phyloP scores from a whole-genome alignment of 2,329 filamentous ascomycete species.

The Ambrosiella beaveri region DNA sequence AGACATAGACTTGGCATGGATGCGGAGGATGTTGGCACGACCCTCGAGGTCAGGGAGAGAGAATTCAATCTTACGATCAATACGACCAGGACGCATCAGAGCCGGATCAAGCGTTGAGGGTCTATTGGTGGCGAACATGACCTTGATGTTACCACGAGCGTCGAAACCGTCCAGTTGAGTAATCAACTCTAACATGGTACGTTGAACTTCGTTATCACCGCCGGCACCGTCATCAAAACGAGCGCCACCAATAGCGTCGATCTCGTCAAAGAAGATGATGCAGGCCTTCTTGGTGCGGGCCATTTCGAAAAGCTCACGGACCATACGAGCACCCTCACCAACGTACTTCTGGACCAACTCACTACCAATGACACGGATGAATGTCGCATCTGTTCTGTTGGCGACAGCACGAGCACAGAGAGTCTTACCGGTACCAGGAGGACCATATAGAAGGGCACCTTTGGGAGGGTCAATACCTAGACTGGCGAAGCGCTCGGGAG shows the following conservation, averaged over 20 bases:
- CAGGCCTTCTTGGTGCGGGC: constrained; percentile 98
- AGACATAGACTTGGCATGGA: constrained; percentile 99
- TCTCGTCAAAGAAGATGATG: constrained; percentile 94
- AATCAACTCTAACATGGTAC: constrained; percentile 95
- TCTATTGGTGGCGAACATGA: constrained; percentile 98
- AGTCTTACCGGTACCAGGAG: constrained; percentile 96
- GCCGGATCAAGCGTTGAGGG: constrained; percentile 93
- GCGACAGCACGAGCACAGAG: constrained; percentile 93
- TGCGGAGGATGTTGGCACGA: constrained; percentile 89
- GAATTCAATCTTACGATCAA: constrained; percentile 98
- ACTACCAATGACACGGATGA: constrained; percentile 95
- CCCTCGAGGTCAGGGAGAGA: constrained; percentile 92
- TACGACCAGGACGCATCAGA: constrained; percentile 90
- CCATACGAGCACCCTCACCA: constrained; percentile 94
- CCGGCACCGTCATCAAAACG: constrained; percentile 94
- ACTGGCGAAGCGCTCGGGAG: constrained; percentile 91
- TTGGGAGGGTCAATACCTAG: constrained; percentile 98
- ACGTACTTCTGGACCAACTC: constrained; percentile 99
- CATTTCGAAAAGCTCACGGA: constrained; percentile 98
- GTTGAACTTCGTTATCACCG: constrained; percentile 92
- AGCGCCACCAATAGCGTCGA: constrained; percentile 87
- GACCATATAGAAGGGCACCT: constrained; percentile 88
- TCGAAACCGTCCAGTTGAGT: constrained; percentile 96
- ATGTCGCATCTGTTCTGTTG: constrained; percentile 94
- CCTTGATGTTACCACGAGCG: constrained; percentile 93